Evolutionary conservation across 2,329 filamentous ascomycete genomes (phyloP), one percentile per base, ranked within the genome.

Genomic region (Phymatotrichopsis omnivora): DNA sequence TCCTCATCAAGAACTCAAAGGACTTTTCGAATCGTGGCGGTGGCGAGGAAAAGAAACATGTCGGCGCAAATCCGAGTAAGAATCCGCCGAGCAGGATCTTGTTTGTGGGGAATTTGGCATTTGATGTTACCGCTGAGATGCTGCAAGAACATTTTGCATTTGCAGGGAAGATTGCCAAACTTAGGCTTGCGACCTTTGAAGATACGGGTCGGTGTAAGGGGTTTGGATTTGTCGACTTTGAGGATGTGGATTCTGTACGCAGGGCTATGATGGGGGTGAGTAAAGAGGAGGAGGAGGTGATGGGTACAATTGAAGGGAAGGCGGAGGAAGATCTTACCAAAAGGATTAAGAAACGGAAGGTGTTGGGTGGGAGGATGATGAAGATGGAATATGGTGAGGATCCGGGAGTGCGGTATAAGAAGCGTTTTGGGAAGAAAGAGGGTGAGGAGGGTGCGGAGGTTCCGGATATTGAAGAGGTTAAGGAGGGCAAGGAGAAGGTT

Each of bases 181-280:
- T 85, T 54, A 89, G 93, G 66, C 70, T 96, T 56, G 91, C 91
- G 2, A 94, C 87, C 0, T 98, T 98, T 61, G 85, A 96, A 64
- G 93, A 98, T 63, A 81, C 81, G 16, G 91, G 91, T 32, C 98
- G 96, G 68, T 98, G 91, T 70, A 96, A 96, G 68, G 93, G 91
- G 14, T 98, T 82, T 66, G 91, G 81, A 5, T 98, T 91, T 87
- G 78, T 98, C 51, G 84, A 84, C 51, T 98, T 96, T 65, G 79
- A 80, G 61, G 78, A 86, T 39, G 61, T 87, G 8, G 78, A 83
- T 45, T 75, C 81, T 0, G 85, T 49, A 25, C 52, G 47, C 42
- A 46, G 39, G n/a, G 49, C 42, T 2, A 67, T 7, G 65, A 66
- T 11, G 65, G 64, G 4, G 61, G 63, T 10, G 56, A 55, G 28